Evolutionary conservation across 2,329 filamentous ascomycete species (phyloP), one percentile per base, ranked within the genome.

Genomic region (Botrytis tulipae): DNA sequence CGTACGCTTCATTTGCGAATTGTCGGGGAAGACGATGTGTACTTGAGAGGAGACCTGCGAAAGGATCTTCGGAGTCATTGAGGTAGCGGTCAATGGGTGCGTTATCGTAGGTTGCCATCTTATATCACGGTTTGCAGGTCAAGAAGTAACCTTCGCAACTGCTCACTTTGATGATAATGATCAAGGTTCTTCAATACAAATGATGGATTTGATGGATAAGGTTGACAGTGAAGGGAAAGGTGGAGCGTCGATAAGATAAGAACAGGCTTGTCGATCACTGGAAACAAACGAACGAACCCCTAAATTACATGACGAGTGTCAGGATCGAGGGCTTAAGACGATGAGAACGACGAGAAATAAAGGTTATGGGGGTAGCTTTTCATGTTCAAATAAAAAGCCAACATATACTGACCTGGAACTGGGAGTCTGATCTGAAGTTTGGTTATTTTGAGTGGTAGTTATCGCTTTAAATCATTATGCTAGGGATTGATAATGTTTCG

Each of bases 241-340:
- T 18, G 61, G 61, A 44, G 40, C 29, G 61, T 48, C 25, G 61
- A 72, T 72, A 54, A 54, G 70, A 66, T 66, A 65, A 72, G 61
- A 42, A 72, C 5, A 62, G 63, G 54, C 42, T 51, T 71, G 70
- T 25, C 29, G 61, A 71, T 32, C 42, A 67, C 32, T 35, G 22
- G 66, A 14, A 66, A 65, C n/a, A 29, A 32, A 57, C 51, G n/a
- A 57, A 57, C 14, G 51, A 29, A 57, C 14, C 42, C n/a, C 35
- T 16, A 42, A 44, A 40, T 29, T 37, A 22, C 22, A 46, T 18
- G 70, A 35, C 61, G n/a, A 57, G 18, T 57, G 48, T 68, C 37
- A 68, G 48, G 1, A 63, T n/a, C 8, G 51, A 54, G 35, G 35
- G 42, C 35, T 32, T 10, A 20, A 66, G 46, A 16, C 22, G 57